Conservation (phyloP, 129 eudicot species). For the Chrysanthemum lavandulifolium region DNA sequence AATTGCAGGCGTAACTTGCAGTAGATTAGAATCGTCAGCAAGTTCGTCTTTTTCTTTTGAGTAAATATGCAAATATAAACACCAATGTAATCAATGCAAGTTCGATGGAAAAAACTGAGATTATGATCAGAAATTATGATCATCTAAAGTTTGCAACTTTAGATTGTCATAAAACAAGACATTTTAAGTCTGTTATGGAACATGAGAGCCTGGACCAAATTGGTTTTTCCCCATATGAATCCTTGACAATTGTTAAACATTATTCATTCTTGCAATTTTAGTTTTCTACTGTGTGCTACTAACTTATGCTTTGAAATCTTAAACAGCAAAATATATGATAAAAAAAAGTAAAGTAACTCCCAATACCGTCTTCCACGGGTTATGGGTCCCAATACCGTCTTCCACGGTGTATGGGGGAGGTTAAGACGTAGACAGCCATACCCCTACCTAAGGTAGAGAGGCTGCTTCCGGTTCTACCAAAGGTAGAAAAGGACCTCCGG, state of each 20-base stretch:
- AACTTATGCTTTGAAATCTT: not conserved
- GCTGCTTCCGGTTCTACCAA: too few relatives aligned
- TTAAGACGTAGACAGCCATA: too few relatives aligned
- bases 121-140: conserved; percentile 12
- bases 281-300: conserved; percentile 12
- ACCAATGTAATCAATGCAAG: conserved; percentile 6
- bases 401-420: too few relatives aligned
- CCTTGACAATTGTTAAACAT: not conserved
- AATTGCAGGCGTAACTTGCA: conserved; percentile 37
- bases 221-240: not conserved
- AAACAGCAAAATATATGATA: not conserved
- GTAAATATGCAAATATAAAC: conserved; percentile 12
- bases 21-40: conserved; percentile 44
- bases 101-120: conserved; percentile 3
- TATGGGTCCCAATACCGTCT: too few relatives aligned
- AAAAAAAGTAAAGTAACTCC: too few relatives aligned
- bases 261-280: conserved; percentile 13
- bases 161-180: not conserved
- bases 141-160: conserved; percentile 2
- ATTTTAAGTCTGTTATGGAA: conserved; percentile 4
- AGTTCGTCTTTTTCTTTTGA: conserved; percentile 43
- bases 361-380: too few relatives aligned
- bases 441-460: too few relatives aligned
- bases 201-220: conserved; percentile 5
- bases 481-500: too few relatives aligned